phyloP scores from a whole-genome alignment of 148 eudicot genomes.

The Rhododendron ferrugineum region DNA sequence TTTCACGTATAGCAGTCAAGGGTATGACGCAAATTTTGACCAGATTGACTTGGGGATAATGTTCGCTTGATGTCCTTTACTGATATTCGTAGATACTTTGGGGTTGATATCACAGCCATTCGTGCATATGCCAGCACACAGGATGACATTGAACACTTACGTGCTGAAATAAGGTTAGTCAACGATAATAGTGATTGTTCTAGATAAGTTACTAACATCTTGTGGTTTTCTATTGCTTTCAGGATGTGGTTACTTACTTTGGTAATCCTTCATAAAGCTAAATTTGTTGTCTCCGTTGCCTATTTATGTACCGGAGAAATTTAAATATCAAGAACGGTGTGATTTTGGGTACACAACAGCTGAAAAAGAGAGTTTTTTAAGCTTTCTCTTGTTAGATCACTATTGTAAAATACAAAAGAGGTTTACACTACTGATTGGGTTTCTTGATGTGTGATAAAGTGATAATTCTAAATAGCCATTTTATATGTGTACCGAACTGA shows the following conservation, averaged over 20 bases:
- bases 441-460: background rate
- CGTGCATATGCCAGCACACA: conserved; percentile 55
- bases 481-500: background rate
- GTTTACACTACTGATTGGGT: background rate
- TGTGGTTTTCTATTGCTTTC: too few relatives aligned
- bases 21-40: background rate
- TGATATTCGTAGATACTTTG: conserved; percentile 61
- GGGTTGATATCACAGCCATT: conserved; percentile 81
- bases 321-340: too few relatives aligned
- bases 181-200: background rate
- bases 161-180: conserved; percentile 89
- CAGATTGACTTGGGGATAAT: background rate
- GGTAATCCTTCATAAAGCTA: too few relatives aligned
- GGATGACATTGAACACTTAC: conserved; percentile 82
- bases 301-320: too few relatives aligned
- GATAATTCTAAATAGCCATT: background rate
- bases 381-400: background rate
- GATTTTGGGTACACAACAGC: too few relatives aligned
- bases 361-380: too few relatives aligned
- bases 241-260: too few relatives aligned
- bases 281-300: too few relatives aligned
- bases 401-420: background rate
- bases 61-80: conserved; percentile 35
- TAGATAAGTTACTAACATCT: background rate
- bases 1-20: background rate